Evolutionary conservation across 1,284 basidiomycete species (phyloP).

Genomic region (Cryptococcus floricola): DNA sequence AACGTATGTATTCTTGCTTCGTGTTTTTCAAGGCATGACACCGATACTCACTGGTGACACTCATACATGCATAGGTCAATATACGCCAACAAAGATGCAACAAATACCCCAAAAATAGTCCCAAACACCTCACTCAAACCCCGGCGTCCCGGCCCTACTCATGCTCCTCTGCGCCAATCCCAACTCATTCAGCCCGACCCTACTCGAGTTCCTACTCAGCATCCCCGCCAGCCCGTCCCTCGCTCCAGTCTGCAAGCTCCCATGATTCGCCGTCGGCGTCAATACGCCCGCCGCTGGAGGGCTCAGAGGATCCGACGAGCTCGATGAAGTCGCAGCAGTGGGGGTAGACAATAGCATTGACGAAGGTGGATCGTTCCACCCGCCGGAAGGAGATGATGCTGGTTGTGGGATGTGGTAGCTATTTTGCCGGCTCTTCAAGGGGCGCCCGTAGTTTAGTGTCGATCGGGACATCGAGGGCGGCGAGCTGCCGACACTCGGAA

Average conservation of each 20-base stretch:
- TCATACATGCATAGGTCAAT: too few relatives aligned
- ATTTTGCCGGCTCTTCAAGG: too few relatives aligned
- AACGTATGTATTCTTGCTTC: too few relatives aligned
- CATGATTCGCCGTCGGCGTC: conserved; percentile 24
- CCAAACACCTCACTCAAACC: conserved; percentile 16
- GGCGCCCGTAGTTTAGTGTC: too few relatives aligned
- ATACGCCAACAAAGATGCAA: too few relatives aligned
- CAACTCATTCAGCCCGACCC: conserved; percentile 44
- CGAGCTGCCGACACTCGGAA: too few relatives aligned
- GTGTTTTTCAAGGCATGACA: too few relatives aligned
- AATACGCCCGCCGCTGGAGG: conserved; percentile 12
- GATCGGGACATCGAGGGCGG: too few relatives aligned
- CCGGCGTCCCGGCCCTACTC: conserved; percentile 31
- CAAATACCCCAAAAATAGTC: background rate
- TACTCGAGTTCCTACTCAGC: conserved; percentile 41
- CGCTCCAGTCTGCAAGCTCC: conserved; percentile 1
- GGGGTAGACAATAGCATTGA: conserved; percentile 16
- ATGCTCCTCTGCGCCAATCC: conserved; percentile 36
- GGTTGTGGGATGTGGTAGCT: too few relatives aligned
- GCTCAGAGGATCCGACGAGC: background rate
- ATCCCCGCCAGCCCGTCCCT: background rate
- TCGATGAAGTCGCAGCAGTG: too few relatives aligned
- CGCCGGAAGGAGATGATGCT: conserved; percentile 8
- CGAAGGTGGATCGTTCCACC: conserved; percentile 49
- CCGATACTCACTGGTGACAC: too few relatives aligned